Evolutionary conservation across 2,329 filamentous ascomycete species (phyloP), one percentile per base, ranked within the genome.

Genomic region (Ceratocystis albifundus): DNA sequence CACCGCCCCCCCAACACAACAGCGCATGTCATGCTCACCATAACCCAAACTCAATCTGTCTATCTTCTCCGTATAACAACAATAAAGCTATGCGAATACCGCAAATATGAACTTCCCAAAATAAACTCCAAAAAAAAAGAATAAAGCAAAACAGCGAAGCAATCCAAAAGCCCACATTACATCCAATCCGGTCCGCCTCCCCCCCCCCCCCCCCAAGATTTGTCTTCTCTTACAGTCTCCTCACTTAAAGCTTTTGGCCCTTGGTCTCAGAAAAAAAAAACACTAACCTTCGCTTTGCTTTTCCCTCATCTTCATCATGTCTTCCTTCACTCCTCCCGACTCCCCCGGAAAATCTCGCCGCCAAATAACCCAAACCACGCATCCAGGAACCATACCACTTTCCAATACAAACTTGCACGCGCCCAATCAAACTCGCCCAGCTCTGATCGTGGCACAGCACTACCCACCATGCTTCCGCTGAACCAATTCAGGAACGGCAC

Each of bases 371-470:
- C 76, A 71, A 86, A 84, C 65, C 78, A 80, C 20, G 77, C 76
- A 71, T 87, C 84, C 28, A 87, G 76, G 77, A 79, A 85, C 76
- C 81, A 87, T 70, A 87, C 83, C 55, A 87, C 71, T 74, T 83
- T 84, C 85, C 85, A 88, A 76, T 87, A 88, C 68, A 87, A 74
- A 68, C 84, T 87, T 10, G 85, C 85, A 59, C 77, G 77, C 53
- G 83, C 83, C 79, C 86, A 88, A 74, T 96, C 92, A 71, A 96
- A 92, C 53, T 84, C 85, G 67, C 89, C 89, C 55, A 82, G 79
- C 65, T 90, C 88, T 65, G 81, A 87, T 53, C 87, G 80, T 6
- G 89, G 89, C 48, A 93, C 84, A 73, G 88, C 82, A 72, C 85
- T 85, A 4, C 89, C 89, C 71, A 93, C 91, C 74, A 92, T 84